Conservation (phyloP, 2,329 filamentous ascomycete genomes). For the Nothophaeocryptopus gaeumannii region DNA sequence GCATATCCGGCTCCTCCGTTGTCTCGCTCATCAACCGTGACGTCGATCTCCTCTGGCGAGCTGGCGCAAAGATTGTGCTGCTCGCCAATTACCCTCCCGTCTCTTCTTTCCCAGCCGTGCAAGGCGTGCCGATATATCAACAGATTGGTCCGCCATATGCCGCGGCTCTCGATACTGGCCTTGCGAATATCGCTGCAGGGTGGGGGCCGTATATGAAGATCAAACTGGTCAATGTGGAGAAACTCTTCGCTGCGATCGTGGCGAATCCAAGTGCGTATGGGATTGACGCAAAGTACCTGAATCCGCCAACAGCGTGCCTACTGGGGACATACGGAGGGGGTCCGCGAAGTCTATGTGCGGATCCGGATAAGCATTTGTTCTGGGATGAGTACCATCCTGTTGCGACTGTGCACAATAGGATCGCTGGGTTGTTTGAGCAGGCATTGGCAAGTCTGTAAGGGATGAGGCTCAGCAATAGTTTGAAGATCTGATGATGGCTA, state of each 20-base stretch:
- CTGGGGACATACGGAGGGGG: background rate
- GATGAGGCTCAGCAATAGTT: too few relatives aligned
- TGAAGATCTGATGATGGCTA: too few relatives aligned
- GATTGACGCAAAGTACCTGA: conserved; percentile 3
- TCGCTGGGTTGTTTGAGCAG: conserved; percentile 5
- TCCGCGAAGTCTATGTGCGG: background rate
- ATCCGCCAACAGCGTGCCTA: conserved; percentile 5
- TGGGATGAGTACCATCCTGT: conserved; percentile 12
- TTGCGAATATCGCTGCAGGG: background rate
- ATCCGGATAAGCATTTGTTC: conserved; percentile 9
- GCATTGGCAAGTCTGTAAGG: background rate
- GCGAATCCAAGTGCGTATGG: conserved; percentile 1
- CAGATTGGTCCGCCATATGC: background rate
- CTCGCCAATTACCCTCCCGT: conserved; percentile 1
- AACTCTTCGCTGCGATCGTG: background rate
- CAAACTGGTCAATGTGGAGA: conserved; percentile 1
- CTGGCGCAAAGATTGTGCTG: background rate
- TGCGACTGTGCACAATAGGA: conserved; percentile 3
- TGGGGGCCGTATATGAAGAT: conserved; percentile 6
- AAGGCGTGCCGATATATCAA: background rate
- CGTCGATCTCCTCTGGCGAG: background rate
- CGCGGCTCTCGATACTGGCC: background rate
- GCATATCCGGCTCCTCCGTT: background rate
- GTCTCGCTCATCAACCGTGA: conserved; percentile 9
- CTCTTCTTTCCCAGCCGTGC: background rate